Conservation (phyloP, 495 filamentous ascomycete species). For the Chaetomium cochliodes region DNA sequence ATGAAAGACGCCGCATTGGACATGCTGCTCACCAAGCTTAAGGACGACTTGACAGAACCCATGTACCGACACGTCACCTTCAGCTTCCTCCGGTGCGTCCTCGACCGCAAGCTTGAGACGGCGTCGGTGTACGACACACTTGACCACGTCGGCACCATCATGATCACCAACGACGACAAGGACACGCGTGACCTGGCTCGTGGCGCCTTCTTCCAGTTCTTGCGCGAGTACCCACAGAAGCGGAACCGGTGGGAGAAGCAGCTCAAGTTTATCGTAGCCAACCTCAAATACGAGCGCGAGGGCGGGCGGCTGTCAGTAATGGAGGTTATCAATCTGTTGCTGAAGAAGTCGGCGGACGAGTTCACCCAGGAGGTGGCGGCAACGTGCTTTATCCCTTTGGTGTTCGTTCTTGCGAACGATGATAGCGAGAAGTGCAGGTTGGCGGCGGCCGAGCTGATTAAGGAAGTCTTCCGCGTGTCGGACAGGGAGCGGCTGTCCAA, state of each 20-base stretch:
- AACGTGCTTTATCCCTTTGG: conserved; percentile 80
- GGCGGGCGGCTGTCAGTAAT: conserved; percentile 87
- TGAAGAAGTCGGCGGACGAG: conserved; percentile 77
- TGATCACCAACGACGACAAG: conserved; percentile 92
- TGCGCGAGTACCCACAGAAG: conserved; percentile 91
- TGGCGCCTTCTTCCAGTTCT: conserved; percentile 87
- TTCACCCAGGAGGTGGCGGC: conserved; percentile 76
- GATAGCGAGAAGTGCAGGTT: conserved; percentile 81
- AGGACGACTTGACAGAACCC: conserved; percentile 88
- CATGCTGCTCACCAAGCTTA: conserved; percentile 77
- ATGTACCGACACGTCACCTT: conserved; percentile 88
- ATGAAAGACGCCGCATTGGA: conserved; percentile 81
- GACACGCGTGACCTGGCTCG: conserved; percentile 81
- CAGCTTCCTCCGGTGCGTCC: conserved; percentile 83
- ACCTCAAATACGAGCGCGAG: conserved; percentile 83
- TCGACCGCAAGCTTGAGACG: conserved; percentile 80
- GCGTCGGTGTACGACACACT: conserved; percentile 86
- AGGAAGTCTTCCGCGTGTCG: conserved; percentile 74
- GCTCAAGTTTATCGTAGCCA: conserved; percentile 80
- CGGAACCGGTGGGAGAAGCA: conserved; percentile 85
- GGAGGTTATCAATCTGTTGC: conserved; percentile 78
- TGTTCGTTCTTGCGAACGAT: conserved; percentile 84
- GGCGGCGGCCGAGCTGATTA: conserved; percentile 75
- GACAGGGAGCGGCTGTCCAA: conserved; percentile 67
- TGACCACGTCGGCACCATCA: conserved; percentile 83